Evolutionary conservation across 805 yeast species (phyloP).

Genomic region (Cyberlindnera subsufficiens): DNA sequence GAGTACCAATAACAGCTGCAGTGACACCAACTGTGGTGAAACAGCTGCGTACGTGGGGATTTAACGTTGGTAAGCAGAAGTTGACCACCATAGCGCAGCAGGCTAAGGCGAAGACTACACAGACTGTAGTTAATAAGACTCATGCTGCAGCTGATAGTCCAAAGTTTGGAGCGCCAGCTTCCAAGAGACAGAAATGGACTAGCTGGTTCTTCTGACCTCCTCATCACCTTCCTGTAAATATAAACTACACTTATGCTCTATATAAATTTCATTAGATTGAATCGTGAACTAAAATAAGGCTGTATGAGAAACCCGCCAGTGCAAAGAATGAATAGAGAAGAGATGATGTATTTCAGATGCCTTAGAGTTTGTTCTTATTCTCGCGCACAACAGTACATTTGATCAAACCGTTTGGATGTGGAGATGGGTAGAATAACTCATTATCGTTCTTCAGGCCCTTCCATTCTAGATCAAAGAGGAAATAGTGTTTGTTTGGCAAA

Average conservation of each 20-base stretch:
- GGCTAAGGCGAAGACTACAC: conserved; percentile 27
- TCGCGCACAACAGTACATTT: conserved; percentile 79
- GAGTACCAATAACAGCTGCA: conserved; percentile 89
- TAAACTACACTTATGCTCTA: background rate
- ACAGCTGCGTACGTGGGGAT: conserved; percentile 68
- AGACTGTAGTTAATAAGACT: conserved; percentile 20
- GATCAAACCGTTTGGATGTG: conserved; percentile 92
- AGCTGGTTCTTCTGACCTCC: conserved; percentile 46
- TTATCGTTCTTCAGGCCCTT: conserved; percentile 76
- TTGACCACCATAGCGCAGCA: conserved; percentile 35
- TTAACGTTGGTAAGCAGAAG: conserved; percentile 56
- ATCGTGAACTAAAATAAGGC: background rate
- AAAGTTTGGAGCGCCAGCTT: conserved; percentile 49
- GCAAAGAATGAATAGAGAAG: too few relatives aligned
- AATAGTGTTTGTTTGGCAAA: conserved; percentile 90
- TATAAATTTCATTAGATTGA: conserved; percentile 1
- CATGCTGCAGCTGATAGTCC: conserved; percentile 38
- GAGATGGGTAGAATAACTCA: conserved; percentile 81
- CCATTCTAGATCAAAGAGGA: conserved; percentile 77
- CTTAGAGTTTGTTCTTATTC: conserved; percentile 48
- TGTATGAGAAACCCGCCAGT: too few relatives aligned
- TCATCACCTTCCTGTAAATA: background rate
- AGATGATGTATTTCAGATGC: too few relatives aligned
- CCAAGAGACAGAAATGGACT: conserved; percentile 49
- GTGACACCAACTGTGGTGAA: conserved; percentile 77